Conservation (phyloP, 768 basidiomycete genomes). For the Phaeolepiota aurea region DNA sequence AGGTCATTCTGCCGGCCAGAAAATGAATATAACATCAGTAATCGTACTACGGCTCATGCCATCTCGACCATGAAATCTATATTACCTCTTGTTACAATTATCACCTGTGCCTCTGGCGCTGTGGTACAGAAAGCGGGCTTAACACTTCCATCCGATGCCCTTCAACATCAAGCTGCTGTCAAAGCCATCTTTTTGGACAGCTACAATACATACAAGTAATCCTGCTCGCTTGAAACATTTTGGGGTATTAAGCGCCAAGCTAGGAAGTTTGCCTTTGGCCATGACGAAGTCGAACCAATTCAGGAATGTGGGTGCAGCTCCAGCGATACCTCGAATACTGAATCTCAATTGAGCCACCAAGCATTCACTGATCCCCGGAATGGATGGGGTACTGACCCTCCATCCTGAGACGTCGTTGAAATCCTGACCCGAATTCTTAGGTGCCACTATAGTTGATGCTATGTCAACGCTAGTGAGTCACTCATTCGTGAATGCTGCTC, state of each 20-base stretch:
- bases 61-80: no score
- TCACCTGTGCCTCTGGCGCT: no score
- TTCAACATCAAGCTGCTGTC: slow-evolving; percentile 29
- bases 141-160: slow-evolving; percentile 12
- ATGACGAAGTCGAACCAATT: slow-evolving; percentile 51
- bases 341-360: slow-evolving; percentile 5
- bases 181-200: slow-evolving; percentile 41
- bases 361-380: slow-evolving; percentile 29
- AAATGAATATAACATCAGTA: no score
- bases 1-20: no score
- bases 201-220: slow-evolving; percentile 50
- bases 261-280: slow-evolving; percentile 49
- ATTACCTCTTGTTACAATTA: no score
- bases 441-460: slow-evolving; percentile 57
- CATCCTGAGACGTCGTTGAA: slow-evolving; percentile 12
- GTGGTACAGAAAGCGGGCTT: neutral
- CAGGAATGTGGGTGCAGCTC: slow-evolving; percentile 23
- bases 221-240: slow-evolving; percentile 6
- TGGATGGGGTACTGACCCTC: slow-evolving; percentile 29
- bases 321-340: slow-evolving; percentile 12
- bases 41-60: no score
- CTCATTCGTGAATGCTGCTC: neutral
- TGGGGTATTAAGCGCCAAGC: neutral
- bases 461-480: slow-evolving; percentile 50
- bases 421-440: slow-evolving; percentile 24